Base-by-base conservation (phyloP, 352 stramenopile species). In the Phytophthora quininea region DNA sequence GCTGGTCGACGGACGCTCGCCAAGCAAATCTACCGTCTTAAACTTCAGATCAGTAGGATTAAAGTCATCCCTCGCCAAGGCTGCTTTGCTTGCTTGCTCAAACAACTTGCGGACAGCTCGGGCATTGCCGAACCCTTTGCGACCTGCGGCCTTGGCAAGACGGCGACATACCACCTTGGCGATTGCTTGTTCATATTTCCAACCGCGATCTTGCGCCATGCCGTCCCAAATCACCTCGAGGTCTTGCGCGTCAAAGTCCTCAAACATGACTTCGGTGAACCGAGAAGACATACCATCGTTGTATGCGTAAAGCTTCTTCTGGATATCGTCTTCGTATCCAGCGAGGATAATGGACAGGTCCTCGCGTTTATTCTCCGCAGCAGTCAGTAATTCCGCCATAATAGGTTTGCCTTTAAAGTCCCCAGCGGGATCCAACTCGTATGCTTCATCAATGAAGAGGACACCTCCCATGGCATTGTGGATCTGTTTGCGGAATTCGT, bases 371-470 rank as follows among this genome's bases (percentile, higher is more conserved):
- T 97, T 89, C 64, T 98, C 93, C 11, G 90, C 82, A 14, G 89
- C 81, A 15, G 89, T 86, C n/a, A 98, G 63, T 30, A 98, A 55
- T 52, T 97, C 84, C 4, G 95, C 92, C 14, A 97, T 84, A 29
- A 98, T 94, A 7, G 91, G 77, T 49, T 86, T 92, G 1, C 89
- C 92, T 47, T 91, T 95, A 24, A 77, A 76, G 48, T 96, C 87
- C 5, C 69, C 74, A 6, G 81, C 67, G 3, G 92, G 92, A 42
- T 98, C 89, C 40, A 98, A 56, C 33, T 96, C 84, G 58, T 98
- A 98, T 42, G 91, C 92, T 67, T 98, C 95, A 53, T 98, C 95
- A 30, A 98, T 96, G 57, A 98, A 98, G 11, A 98, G 67, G 12
- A 97, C 87, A 33, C 92, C 93, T 11, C 89, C 93, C 43, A 79